Percentiles rank a stretch among this genome's conserved stretches.
Evolutionary conservation across 1,284 basidiomycete genomes (phyloP).

Genomic region (Rhodotorula sp.): DNA sequence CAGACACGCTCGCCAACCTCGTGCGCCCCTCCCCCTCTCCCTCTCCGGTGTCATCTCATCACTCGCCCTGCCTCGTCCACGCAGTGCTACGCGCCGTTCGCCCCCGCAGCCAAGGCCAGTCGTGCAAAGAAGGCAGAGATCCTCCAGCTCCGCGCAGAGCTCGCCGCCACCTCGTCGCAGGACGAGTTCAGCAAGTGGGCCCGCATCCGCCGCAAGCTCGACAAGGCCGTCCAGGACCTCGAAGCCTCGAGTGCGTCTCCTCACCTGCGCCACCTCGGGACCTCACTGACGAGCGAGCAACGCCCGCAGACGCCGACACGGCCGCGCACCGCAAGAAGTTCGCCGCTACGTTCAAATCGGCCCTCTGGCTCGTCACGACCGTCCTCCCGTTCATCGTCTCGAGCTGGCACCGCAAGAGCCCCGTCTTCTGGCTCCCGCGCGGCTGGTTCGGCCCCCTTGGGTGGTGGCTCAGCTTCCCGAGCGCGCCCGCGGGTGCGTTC

Average conservation of each 20-base stretch:
- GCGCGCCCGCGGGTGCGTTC: conserved; percentile 68
- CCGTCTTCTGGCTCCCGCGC: conserved; percentile 87
- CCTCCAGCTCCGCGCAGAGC: conserved; percentile 76
- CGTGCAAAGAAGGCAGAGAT: conserved; percentile 70
- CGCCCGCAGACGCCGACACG: conserved; percentile 66
- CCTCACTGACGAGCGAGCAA: conserved; percentile 9
- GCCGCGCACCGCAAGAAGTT: conserved; percentile 68
- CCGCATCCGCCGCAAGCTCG: conserved; percentile 82
- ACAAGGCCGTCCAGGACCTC: conserved; percentile 90
- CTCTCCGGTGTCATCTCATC: conserved; percentile 2
- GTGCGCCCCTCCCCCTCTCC: conserved; percentile 58
- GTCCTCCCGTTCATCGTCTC: conserved; percentile 78
- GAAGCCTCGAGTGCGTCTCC: conserved; percentile 69
- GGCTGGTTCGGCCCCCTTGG: conserved; percentile 82
- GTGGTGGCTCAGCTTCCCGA: conserved; percentile 78
- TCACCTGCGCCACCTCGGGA: not conserved
- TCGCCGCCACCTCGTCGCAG: conserved; percentile 86
- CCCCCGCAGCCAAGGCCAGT: conserved; percentile 4
- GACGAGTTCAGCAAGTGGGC: conserved; percentile 99
- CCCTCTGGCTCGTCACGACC: conserved; percentile 78
- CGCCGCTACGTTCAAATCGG: conserved; percentile 68
- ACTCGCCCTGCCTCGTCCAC: not conserved
- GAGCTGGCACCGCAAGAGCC: conserved; percentile 81
- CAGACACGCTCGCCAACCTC: conserved; percentile 72
- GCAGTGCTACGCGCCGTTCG: conserved; percentile 22